A percentile compares a stretch with the other conserved stretches of the same genome.
These are phyloP conservation scores for Ceriops zippeliana DNA, from an alignment of 345 rosid species.

Conservation along the genomic window DNA sequence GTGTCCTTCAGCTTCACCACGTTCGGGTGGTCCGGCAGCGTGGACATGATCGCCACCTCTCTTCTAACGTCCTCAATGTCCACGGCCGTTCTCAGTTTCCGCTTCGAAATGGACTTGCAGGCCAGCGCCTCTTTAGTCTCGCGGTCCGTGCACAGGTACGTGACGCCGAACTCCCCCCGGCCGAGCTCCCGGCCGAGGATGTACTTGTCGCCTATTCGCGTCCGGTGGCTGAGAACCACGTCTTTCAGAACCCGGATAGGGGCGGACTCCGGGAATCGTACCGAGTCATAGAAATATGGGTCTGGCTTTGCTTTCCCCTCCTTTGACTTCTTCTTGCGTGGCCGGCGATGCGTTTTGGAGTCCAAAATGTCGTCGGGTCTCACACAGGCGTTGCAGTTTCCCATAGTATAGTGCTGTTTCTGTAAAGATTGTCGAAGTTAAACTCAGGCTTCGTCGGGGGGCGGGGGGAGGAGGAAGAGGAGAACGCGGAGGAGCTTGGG, in stretches of 20 bases:
- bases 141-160: slow-evolving; percentile 82
- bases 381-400: slow-evolving; percentile 88
- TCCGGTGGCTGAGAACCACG: slow-evolving; percentile 54
- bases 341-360: slow-evolving; percentile 1
- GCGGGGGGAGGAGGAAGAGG: not conserved
- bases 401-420: slow-evolving; percentile 39
- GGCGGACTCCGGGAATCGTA: slow-evolving; percentile 35
- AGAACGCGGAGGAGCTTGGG: not conserved
- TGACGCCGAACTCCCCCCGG: slow-evolving; percentile 92
- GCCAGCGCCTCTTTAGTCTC: slow-evolving; percentile 70
- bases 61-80: slow-evolving; percentile 92
- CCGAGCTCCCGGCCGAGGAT: slow-evolving; percentile 81
- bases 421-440: no score
- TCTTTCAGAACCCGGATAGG: slow-evolving; percentile 76
- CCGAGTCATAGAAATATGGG: slow-evolving; percentile 48
- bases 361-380: slow-evolving; percentile 42
- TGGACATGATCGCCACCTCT: slow-evolving; percentile 87
- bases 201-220: slow-evolving; percentile 80
- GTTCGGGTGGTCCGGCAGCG: slow-evolving; percentile 75
- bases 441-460: not conserved
- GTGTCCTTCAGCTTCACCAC: slow-evolving; percentile 80
- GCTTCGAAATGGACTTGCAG: slow-evolving; percentile 83
- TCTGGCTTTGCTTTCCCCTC: slow-evolving; percentile 39
- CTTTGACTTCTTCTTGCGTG: slow-evolving; percentile 25
- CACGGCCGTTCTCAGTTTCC: slow-evolving; percentile 79